Evolutionary conservation across 805 yeast genomes (phyloP).

Genomic region (Vanderwaltozyma verrucispora): DNA sequence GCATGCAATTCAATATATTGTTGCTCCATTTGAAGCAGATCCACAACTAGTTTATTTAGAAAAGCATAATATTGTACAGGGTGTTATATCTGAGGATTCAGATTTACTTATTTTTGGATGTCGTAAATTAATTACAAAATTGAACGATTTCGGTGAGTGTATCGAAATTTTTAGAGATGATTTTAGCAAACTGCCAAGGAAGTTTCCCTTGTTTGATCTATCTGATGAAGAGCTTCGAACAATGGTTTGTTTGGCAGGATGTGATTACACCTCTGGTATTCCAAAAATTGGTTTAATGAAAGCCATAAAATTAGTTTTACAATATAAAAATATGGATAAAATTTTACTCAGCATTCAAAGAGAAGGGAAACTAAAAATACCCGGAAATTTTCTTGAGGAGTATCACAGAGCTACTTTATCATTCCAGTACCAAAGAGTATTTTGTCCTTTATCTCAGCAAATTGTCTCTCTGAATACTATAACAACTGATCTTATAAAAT

Average conservation of each 20-base stretch:
- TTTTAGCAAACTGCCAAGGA: conserved; percentile 37
- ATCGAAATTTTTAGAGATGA: conserved; percentile 53
- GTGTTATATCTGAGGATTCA: conserved; percentile 87
- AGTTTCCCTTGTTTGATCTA: conserved; percentile 42
- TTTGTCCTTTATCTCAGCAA: conserved; percentile 43
- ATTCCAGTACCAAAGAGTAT: conserved; percentile 79
- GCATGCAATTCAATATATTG: conserved; percentile 56
- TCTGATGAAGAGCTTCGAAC: conserved; percentile 51
- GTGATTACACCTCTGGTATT: conserved; percentile 89
- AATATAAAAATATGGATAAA: conserved; percentile 41
- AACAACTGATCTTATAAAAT: conserved; percentile 29
- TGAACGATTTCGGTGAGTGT: conserved; percentile 61
- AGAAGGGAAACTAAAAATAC: conserved; percentile 50
- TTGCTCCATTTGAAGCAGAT: conserved; percentile 98
- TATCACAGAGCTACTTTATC: conserved; percentile 62
- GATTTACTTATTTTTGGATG: conserved; percentile 89
- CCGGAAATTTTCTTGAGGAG: conserved; percentile 48
- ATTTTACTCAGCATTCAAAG: conserved; percentile 46
- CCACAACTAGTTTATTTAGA: conserved; percentile 92
- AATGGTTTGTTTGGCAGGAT: conserved; percentile 86
- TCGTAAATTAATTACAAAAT: conserved; percentile 60
- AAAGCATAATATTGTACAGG: conserved; percentile 61
- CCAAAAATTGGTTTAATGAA: conserved; percentile 71
- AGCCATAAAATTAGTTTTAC: conserved; percentile 52
- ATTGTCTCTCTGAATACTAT: conserved; percentile 53